Conservation (phyloP, 2,329 filamentous ascomycete genomes). For the Clonostachys chloroleuca region DNA sequence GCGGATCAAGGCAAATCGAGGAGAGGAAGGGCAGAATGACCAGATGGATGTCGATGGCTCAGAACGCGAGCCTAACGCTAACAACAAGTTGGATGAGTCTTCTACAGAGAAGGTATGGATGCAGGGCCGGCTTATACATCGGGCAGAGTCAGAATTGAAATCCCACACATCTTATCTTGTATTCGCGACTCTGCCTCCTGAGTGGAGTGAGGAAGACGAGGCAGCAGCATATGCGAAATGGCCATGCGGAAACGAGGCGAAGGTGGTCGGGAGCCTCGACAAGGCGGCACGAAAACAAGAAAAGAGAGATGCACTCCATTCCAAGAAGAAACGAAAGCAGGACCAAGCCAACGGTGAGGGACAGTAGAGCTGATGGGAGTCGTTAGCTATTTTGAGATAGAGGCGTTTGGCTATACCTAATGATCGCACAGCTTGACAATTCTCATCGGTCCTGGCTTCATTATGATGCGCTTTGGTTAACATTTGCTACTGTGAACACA, state of each 20-base stretch:
- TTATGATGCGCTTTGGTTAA: too few species aligned
- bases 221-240: conserved; percentile 58
- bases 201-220: conserved; percentile 84
- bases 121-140: conserved; percentile 73
- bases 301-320: conserved; percentile 46
- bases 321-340: conserved; percentile 37
- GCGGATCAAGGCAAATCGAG: conserved; percentile 15
- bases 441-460: too few species aligned
- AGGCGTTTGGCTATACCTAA: too few species aligned
- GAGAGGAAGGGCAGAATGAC: conserved; percentile 13
- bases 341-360: too few species aligned
- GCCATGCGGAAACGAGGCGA: conserved; percentile 51
- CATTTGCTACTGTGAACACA: too few species aligned
- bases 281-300: conserved; percentile 51
- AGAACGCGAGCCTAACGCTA: conserved; percentile 12
- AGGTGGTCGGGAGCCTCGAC: conserved; percentile 47
- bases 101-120: conserved; percentile 55
- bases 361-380: too few species aligned
- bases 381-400: too few species aligned
- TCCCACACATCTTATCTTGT: conserved; percentile 96
- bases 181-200: conserved; percentile 83
- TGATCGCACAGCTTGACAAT: too few species aligned
- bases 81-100: conserved; percentile 14
- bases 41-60: conserved; percentile 32
- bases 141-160: conserved; percentile 84